Evolutionary conservation across 2,329 filamentous ascomycete genomes (phyloP), one percentile per base, ranked within the genome.

Genomic region (Mycogone perniciosa): DNA sequence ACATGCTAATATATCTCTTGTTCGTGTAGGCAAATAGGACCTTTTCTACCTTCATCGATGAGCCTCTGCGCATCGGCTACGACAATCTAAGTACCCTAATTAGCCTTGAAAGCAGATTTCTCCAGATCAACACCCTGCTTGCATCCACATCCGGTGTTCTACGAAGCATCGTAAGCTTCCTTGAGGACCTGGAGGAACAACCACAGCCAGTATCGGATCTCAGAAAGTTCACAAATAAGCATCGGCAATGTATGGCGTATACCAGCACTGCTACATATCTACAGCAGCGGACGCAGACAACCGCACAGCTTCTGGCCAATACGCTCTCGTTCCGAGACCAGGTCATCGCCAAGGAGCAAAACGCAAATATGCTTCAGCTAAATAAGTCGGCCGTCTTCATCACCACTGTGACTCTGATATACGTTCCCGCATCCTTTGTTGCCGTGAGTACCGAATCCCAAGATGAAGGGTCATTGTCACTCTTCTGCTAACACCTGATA

Each of bases 381-480:
- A 66, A 65, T 42, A 66, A 65, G 44, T 63, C 62, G 31, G 63
- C 62, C 7, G 62, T 63, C 1, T 66, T 66, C 51, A 62, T 65
- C 34, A 66, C 63, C 6, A 64, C 57, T 0, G 40, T 66, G 44
- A 63, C 61, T 4, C 49, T 66, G 33, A 53, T 66, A 1, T 66
- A 65, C 38, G 54, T 64, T 11, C 68, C 69, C 2, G 59, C 66
- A 5, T 69, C 67, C 3, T 70, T 69, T 48, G 61, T 67, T 3
- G 65, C 64, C 6, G 67, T 70, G 58, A 59, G 64, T 61, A 27
- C n/a, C 20, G 3, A 10, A 13, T 37, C 35, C 33, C 29, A 10
- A 6, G 6, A 29, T 35, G 33, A 8, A 35, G 2, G 33, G 2
- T 9, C 10, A 11, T n/a, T 1, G 20, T 11, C 13, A 7, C 20